phyloP scores from a whole-genome alignment of 805 yeast genomes.

The Wickerhamomyces xylosicus region DNA sequence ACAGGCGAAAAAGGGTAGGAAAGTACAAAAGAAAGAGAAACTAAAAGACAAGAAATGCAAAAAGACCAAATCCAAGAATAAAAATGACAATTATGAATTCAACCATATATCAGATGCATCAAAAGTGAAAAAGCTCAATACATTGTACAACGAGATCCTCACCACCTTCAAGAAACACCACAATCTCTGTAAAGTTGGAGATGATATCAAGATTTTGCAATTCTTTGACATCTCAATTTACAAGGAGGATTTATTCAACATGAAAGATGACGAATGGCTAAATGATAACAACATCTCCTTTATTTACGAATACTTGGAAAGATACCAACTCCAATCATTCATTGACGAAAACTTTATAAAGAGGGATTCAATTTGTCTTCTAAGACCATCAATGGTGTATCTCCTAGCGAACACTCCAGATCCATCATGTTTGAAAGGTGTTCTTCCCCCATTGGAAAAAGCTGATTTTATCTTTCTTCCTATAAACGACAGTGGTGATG shows the following conservation, averaged over 20 bases:
- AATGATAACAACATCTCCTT: conserved; percentile 62
- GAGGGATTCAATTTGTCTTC: conserved; percentile 25
- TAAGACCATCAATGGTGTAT: conserved; percentile 57
- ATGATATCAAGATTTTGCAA: conserved; percentile 26
- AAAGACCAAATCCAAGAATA: conserved; percentile 1
- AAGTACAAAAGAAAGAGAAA: conserved; percentile 2
- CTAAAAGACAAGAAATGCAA: conserved; percentile 3
- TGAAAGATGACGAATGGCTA: conserved; percentile 62
- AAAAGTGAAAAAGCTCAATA: conserved; percentile 9
- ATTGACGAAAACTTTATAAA: conserved; percentile 11
- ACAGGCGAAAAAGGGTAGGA: not conserved
- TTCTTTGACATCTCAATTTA: conserved; percentile 49
- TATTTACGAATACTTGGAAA: conserved; percentile 45
- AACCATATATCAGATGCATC: conserved; percentile 11
- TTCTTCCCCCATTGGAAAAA: conserved; percentile 32
- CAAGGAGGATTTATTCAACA: conserved; percentile 44
- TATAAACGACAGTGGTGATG: conserved; percentile 53
- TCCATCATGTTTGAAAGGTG: conserved; percentile 30
- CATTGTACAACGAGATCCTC: conserved; percentile 9
- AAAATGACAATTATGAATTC: conserved; percentile 5
- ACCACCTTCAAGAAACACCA: conserved; percentile 8
- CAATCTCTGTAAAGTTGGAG: conserved; percentile 1
- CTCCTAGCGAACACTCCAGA: conserved; percentile 44
- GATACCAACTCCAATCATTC: conserved; percentile 19
- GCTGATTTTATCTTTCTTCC: conserved; percentile 54